Evolutionary conservation across 2,329 filamentous ascomycete species (phyloP), one percentile per base, ranked within the genome.

Genomic region (Fusarium devonianum): DNA sequence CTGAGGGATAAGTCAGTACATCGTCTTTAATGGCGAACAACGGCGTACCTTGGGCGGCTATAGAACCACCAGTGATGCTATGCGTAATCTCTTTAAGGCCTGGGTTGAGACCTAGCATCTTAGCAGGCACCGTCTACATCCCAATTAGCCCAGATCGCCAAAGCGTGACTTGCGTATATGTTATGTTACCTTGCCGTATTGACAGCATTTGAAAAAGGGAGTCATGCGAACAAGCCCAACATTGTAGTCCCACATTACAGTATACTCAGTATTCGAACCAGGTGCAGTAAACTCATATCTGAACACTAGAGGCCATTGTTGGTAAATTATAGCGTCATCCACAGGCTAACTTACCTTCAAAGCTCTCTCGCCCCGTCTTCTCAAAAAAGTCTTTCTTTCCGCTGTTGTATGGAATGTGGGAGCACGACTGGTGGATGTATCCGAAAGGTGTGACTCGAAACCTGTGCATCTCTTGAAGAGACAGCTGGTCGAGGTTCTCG

Each of bases 191-290:
- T 99, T 99, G 58, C 87, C 82, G 67, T 93, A 93, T 57, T 88
- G 86, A 69, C 87, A 87, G 60, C 89, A 92, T 71, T 96, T 96
- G 81, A 97, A 97, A 68, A 97, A 90, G 19, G 92, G 89, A 2
- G 92, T 97, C 72, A 96, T 95, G 54, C 93, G 87, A 55, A 97
- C 92, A 21, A 97, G 85, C 7, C 94, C 94, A 54, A 93, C 85
- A 64, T 95, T 93, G 75, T 97, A 97, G 71, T 99, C 94, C 94
- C 94, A 99, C 84, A 97, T 92, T 53, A 97, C 86, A 1, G 83
- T 84, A 69, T 88, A 92, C 41, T 82, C 78, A 56, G 78, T 80
- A 2, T 86, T 80, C 34, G 88, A 82, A 9, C 79, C 84, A 0
- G 89, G 89, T 4, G 88, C 69, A 60, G 79, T 82, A 77, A 95